These are phyloP conservation scores for Dictyophora rubrovolvata DNA, from an alignment of 768 basidiomycete species.

Conservation along the genomic window DNA sequence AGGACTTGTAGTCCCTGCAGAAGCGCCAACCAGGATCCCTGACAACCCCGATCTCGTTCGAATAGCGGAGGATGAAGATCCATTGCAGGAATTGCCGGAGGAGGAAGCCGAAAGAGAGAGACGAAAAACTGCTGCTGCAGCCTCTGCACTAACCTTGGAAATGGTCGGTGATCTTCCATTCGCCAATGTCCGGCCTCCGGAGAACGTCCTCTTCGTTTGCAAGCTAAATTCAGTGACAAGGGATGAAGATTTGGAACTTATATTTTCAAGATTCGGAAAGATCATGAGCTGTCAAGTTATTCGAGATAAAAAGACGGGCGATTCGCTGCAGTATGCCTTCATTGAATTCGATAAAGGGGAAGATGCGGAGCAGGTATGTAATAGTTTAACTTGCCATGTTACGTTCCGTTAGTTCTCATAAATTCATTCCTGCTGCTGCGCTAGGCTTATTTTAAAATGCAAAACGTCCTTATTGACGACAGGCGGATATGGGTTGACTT, in stretches of 20 bases:
- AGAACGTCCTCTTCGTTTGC: conserved; percentile 98
- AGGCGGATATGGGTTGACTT: conserved; percentile 99
- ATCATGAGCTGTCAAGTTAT: conserved; percentile 99
- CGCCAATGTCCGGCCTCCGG: conserved; percentile 94
- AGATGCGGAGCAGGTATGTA: conserved; percentile 81
- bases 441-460: conserved; percentile 99
- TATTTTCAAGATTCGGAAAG: conserved; percentile 89
- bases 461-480: conserved; percentile 96
- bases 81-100: conserved; percentile 68
- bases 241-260: conserved; percentile 94
- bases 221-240: conserved; percentile 93
- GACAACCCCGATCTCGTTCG: conserved; percentile 66
- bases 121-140: conserved; percentile 81
- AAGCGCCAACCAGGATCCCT: conserved; percentile 70
- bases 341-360: conserved; percentile 94
- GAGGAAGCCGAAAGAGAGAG: conserved; percentile 75
- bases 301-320: conserved; percentile 89
- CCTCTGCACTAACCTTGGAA: conserved; percentile 92
- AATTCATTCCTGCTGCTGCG: no score
- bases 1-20: conserved; percentile 60
- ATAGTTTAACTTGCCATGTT: neutral
- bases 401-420: conserved; percentile 5
- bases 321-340: conserved; percentile 96
- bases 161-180: conserved; percentile 99
- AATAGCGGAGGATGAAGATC: conserved; percentile 93